These are phyloP conservation scores for Cunninghamia lanceolata DNA, from an alignment of 75 land plant species.

Conservation along the genomic window DNA sequence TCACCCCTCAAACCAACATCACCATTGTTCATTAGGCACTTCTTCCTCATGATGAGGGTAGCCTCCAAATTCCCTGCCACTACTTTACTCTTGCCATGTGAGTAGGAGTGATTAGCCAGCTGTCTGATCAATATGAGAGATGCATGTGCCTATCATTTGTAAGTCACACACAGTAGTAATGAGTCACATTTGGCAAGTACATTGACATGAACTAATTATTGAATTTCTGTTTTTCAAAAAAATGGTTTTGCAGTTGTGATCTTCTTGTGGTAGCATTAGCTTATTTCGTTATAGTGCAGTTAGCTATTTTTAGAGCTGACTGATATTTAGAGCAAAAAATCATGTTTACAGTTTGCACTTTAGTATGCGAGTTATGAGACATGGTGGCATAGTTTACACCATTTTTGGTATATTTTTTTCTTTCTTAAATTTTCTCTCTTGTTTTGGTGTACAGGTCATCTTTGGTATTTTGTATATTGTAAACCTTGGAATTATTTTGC, in stretches of 20 bases:
- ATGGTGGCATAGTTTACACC: neutral
- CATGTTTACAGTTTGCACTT: neutral
- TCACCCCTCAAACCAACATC: too few species aligned
- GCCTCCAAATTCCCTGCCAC: too few species aligned
- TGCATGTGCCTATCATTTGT: too few species aligned
- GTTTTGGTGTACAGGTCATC: conserved; percentile 56
- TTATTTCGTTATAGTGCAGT: neutral
- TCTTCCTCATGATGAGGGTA: too few species aligned
- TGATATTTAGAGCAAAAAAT: neutral
- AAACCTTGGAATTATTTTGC: conserved; percentile 65
- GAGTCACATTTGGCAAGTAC: neutral
- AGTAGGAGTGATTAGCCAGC: too few species aligned
- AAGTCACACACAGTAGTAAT: too few species aligned
- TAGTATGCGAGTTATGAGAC: neutral
- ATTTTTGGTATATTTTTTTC: neutral
- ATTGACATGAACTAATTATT: neutral
- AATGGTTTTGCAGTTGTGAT: neutral
- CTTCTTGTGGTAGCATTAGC: neutral
- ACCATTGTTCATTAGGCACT: too few species aligned
- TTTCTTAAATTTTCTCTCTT: neutral
- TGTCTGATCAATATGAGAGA: too few species aligned
- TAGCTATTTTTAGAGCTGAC: neutral
- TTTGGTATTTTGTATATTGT: conserved; percentile 79
- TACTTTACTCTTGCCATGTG: too few species aligned
- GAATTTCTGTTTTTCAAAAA: neutral